Evolutionary conservation across 805 yeast genomes (phyloP).

Genomic region (Candida manassasensis): DNA sequence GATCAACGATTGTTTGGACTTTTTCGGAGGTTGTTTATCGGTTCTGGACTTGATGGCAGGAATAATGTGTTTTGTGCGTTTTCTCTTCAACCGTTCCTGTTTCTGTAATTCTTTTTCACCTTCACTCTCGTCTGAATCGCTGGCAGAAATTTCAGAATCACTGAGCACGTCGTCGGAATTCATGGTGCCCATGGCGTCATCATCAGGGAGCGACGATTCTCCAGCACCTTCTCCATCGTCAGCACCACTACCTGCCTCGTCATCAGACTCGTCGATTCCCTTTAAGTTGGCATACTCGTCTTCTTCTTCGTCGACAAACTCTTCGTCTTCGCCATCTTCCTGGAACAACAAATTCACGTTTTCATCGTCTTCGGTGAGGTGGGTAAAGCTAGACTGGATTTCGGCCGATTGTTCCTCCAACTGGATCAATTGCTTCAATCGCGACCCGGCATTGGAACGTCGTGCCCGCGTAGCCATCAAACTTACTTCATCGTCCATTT

Average conservation of each 20-base stretch:
- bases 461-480: constrained; percentile 71
- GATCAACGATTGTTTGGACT: constrained; percentile 15
- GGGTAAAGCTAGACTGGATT: constrained; percentile 15
- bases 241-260: constrained; percentile 12
- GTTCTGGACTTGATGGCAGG: constrained; percentile 32
- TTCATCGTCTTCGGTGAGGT: constrained; percentile 62
- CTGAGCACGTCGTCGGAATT: constrained; percentile 50
- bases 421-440: constrained; percentile 67
- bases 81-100: constrained; percentile 34
- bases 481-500: constrained; percentile 39
- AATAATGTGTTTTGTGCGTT: constrained; percentile 21
- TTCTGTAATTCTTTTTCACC: constrained; percentile 62
- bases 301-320: constrained; percentile 22
- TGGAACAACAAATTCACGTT: constrained; percentile 66
- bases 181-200: constrained; percentile 15
- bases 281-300: constrained; percentile 14
- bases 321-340: constrained; percentile 39
- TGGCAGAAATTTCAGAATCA: constrained; percentile 47
- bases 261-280: constrained; percentile 13
- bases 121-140: constrained; percentile 59
- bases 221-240: constrained; percentile 15
- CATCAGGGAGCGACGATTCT: constrained; percentile 14
- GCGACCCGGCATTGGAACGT: constrained; percentile 87
- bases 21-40: constrained; percentile 26
- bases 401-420: constrained; percentile 55